Evolutionary conservation across 2,329 filamentous ascomycete genomes (phyloP).

Genomic region (Alternaria incomplexa): DNA sequence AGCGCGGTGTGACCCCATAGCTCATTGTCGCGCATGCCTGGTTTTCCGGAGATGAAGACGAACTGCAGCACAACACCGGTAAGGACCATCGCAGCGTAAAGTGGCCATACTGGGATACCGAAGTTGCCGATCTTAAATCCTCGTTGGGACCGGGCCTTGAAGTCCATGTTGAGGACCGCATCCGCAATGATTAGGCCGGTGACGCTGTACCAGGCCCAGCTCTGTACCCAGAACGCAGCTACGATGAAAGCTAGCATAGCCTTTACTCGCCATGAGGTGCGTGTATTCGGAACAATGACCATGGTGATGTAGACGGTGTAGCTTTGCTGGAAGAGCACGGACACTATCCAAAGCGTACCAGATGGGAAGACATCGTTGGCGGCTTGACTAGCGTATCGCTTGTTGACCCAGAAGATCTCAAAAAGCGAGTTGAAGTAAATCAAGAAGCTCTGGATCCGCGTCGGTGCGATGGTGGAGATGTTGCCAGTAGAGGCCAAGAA

Average conservation of each 20-base stretch:
- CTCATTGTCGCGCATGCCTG: slow-evolving; percentile 46
- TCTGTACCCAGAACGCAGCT: slow-evolving; percentile 56
- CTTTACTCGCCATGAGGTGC: slow-evolving; percentile 51
- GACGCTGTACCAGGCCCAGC: slow-evolving; percentile 56
- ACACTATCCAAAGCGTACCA: slow-evolving; percentile 55
- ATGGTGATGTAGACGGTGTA: slow-evolving; percentile 58
- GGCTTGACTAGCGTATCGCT: slow-evolving; percentile 47
- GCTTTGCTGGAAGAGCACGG: slow-evolving; percentile 54
- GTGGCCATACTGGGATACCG: slow-evolving; percentile 36
- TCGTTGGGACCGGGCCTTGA: slow-evolving; percentile 31
- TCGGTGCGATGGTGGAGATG: slow-evolving; percentile 42
- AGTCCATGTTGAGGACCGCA: slow-evolving; percentile 51
- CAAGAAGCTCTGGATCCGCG: slow-evolving; percentile 47
- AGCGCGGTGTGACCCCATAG: slow-evolving; percentile 51
- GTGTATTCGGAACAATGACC: slow-evolving; percentile 55
- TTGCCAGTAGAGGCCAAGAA: slow-evolving; percentile 50
- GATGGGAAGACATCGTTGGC: slow-evolving; percentile 54
- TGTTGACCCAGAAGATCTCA: slow-evolving; percentile 55
- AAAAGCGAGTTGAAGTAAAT: slow-evolving; percentile 56
- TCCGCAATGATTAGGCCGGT: slow-evolving; percentile 58
- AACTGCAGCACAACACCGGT: slow-evolving; percentile 52
- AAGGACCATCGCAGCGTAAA: slow-evolving; percentile 39
- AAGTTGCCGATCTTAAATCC: slow-evolving; percentile 22
- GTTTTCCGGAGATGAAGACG: slow-evolving; percentile 51
- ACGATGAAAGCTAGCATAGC: slow-evolving; percentile 50